These are phyloP conservation scores for Euphrasia confusa DNA, from an alignment of 257 asterid species.

Conservation along the genomic window DNA sequence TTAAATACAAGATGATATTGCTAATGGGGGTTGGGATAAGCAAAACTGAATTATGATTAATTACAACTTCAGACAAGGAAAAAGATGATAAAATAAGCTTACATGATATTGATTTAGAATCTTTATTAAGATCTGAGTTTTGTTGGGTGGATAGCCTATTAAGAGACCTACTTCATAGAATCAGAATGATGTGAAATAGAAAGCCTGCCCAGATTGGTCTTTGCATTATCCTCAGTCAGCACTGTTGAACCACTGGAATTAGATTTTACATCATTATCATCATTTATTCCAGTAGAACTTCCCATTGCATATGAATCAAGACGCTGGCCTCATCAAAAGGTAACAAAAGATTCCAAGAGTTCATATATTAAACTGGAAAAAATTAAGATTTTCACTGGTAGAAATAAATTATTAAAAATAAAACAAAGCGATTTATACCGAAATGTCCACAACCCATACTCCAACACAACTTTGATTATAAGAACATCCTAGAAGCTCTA, in stretches of 20 bases:
- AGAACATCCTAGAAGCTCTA: conserved; percentile 95
- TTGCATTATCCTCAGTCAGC: conserved; percentile 50
- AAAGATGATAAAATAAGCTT: conserved; percentile 30
- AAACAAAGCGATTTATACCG: conserved; percentile 42
- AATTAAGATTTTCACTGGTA: conserved; percentile 22
- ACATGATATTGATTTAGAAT: conserved; percentile 66
- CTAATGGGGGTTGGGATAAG: not conserved
- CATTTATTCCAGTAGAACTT: conserved; percentile 48
- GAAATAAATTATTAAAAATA: conserved; percentile 2
- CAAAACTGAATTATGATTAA: conserved; percentile 13
- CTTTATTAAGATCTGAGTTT: conserved; percentile 63
- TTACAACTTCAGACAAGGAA: conserved; percentile 16
- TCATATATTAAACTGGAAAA: conserved; percentile 22
- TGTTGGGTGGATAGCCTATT: conserved; percentile 63
- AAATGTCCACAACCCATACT: conserved; percentile 97
- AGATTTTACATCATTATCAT: conserved; percentile 53
- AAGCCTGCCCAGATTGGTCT: conserved; percentile 66
- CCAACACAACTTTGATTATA: conserved; percentile 99
- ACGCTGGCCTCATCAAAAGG: conserved; percentile 53
- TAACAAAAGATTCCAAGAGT: conserved; percentile 27
- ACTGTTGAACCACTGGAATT: conserved; percentile 57
- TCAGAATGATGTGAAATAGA: conserved; percentile 69
- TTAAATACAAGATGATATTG: not conserved
- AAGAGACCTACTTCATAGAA: conserved; percentile 58
- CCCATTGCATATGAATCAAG: conserved; percentile 81